Base-by-base conservation (phyloP, 2,329 filamentous ascomycete genomes). In the Talaromyces rugulosus region DNA sequence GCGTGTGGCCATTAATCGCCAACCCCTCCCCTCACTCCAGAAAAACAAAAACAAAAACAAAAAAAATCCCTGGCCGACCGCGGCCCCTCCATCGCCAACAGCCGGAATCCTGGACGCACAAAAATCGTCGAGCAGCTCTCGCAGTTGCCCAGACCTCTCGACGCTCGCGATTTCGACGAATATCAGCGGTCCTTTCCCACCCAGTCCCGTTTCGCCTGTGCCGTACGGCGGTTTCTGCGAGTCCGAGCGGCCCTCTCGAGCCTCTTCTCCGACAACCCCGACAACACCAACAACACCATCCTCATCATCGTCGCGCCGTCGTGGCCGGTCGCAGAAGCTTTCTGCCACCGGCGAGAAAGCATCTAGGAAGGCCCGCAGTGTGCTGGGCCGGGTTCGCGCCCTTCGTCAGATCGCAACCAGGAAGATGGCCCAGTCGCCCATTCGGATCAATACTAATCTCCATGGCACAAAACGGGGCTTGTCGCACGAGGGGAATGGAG, bases 101-200 rank as follows among this genome's bases (percentile, higher is more conserved):
- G 36, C 56, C 59, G 72, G 66, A 75, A 78, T 71, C 66, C 74
- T 77, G 76, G 76, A 75, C 72, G 70, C 71, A 70, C 71, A 74
- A 70, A 70, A 69, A 42, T 68, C 71, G 64, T 70, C 70, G 67
- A 72, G 73, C 74, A 75, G 74, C 75, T 77, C 71, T 64, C 68
- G 73, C 68, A 76, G 76, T 75, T 78, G 75, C 74, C 75, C 75
- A 68, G 75, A 78, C 71, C 71, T 77, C 66, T 75, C 74, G 51
- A 69, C 71, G 61, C 69, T 77, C 66, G 72, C 72, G 66, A 73
- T 72, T 67, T 67, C 70, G 62, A 58, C 67, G 59, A 59, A 54
- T 27, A 23, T 44, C 9, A 31, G 28, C 40, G 44, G 31, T 28
- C 44, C 59, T 40, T 47, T 27, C 4, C 18, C 23, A 4, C 59